Conservation (phyloP, 2,329 filamentous ascomycete genomes). For the Diplodia seriata region DNA sequence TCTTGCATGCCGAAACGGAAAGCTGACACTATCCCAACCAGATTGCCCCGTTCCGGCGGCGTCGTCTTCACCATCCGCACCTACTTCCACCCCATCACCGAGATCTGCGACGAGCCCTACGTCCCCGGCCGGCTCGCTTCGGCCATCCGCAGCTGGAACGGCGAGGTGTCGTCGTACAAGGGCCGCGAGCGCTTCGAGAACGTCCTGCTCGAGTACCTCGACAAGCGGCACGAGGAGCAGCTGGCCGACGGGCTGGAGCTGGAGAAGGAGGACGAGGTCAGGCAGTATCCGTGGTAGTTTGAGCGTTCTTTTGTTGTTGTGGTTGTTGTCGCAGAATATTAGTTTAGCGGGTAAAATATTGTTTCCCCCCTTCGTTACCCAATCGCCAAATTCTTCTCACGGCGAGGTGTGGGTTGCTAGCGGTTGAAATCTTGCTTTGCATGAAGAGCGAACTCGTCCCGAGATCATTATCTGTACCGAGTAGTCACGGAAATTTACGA, state of each 20-base stretch:
- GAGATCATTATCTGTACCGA: too few relatives aligned
- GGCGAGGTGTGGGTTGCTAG: too few relatives aligned
- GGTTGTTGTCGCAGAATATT: neutral
- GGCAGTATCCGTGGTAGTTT: slow-evolving; percentile 66
- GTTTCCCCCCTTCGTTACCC: too few relatives aligned
- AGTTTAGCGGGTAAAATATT: too few relatives aligned
- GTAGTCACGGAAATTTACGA: too few relatives aligned
- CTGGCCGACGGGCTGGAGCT: slow-evolving; percentile 69
- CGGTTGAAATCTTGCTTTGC: too few relatives aligned
- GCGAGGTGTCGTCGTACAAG: slow-evolving; percentile 79
- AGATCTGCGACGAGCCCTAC: slow-evolving; percentile 73
- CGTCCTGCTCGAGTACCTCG: slow-evolving; percentile 77
- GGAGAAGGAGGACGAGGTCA: slow-evolving; percentile 64
- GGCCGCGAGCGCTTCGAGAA: slow-evolving; percentile 76
- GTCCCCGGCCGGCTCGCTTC: slow-evolving; percentile 80
- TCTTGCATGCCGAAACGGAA: neutral
- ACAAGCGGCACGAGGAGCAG: slow-evolving; percentile 76
- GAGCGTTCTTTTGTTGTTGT: neutral
- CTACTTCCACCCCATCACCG: slow-evolving; percentile 75
- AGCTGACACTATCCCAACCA: slow-evolving; percentile 31
- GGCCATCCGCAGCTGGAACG: slow-evolving; percentile 80
- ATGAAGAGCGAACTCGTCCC: too few relatives aligned
- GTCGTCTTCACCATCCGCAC: slow-evolving; percentile 79
- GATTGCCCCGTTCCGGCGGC: slow-evolving; percentile 54
- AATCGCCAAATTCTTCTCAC: too few relatives aligned